Evolutionary conservation across 371 early-diverging fungal species (phyloP).

Genomic region (Actinomucor elegans): DNA sequence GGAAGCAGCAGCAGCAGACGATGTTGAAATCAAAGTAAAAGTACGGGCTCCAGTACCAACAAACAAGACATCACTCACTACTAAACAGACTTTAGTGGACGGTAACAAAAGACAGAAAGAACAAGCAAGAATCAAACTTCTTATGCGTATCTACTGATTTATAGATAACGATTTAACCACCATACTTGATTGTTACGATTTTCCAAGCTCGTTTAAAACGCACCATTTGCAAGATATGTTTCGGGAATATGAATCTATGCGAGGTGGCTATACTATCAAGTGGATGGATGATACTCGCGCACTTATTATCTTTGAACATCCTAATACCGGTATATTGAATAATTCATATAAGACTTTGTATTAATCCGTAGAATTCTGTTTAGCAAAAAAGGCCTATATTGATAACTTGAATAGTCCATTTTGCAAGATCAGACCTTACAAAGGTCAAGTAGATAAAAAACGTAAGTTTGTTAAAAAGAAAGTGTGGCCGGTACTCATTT

Average conservation of each 20-base stretch:
- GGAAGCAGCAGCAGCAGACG: not conserved
- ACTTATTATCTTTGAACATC: slow-evolving; percentile 68
- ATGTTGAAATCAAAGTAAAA: not conserved
- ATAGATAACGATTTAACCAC: slow-evolving; percentile 36
- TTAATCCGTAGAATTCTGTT: no score
- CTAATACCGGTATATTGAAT: slow-evolving; percentile 60
- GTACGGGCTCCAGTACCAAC: no score
- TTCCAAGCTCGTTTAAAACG: slow-evolving; percentile 56
- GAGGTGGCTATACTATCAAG: slow-evolving; percentile 73
- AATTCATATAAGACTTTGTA: no score
- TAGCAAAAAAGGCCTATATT: slow-evolving; percentile 48
- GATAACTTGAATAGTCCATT: slow-evolving; percentile 20
- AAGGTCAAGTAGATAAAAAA: slow-evolving; percentile 14
- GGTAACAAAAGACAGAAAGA: no score
- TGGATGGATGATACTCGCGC: slow-evolving; percentile 74
- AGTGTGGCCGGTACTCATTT: not conserved
- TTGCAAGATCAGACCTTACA: slow-evolving; percentile 23
- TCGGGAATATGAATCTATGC: slow-evolving; percentile 49
- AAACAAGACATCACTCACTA: not conserved
- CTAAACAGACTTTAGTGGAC: no score
- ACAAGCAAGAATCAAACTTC: no score
- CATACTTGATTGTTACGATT: slow-evolving; percentile 50
- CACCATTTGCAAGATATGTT: slow-evolving; percentile 57
- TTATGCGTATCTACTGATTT: no score
- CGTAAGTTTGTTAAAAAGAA: not conserved